Percentiles rank a stretch among this genome's conserved stretches.
These are phyloP conservation scores for Haplographium delicatum DNA, from an alignment of 495 filamentous ascomycete species.

Conservation along the genomic window DNA sequence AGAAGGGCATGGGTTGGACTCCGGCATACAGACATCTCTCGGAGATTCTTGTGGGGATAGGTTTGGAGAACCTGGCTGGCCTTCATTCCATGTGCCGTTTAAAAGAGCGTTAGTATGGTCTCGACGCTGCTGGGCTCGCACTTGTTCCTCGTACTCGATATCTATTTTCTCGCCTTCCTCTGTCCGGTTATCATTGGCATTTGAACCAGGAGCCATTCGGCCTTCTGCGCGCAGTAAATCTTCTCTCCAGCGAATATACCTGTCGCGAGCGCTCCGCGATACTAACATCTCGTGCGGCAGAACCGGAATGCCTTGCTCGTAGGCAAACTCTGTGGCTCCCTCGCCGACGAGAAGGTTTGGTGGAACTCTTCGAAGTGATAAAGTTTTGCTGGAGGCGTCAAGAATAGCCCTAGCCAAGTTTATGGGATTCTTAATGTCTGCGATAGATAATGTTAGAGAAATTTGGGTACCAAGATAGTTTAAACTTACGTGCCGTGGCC, in stretches of 20 bases:
- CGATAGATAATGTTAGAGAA: conserved; percentile 1
- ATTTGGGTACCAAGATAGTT: background rate
- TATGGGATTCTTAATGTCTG: conserved; percentile 91
- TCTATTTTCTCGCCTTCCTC: conserved; percentile 15
- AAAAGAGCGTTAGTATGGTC: conserved; percentile 48
- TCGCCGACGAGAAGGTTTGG: conserved; percentile 85
- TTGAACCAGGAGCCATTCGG: conserved; percentile 18
- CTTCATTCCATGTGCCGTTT: conserved; percentile 56
- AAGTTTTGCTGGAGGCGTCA: conserved; percentile 60
- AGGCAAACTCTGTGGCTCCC: conserved; percentile 81
- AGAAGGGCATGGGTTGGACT: conserved; percentile 4
- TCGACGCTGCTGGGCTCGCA: conserved; percentile 24
- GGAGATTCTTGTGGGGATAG: background rate
- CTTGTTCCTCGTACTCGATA: conserved; percentile 21
- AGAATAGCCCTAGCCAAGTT: conserved; percentile 77
- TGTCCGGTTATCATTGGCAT: conserved; percentile 10
- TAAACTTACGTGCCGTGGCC: conserved; percentile 75
- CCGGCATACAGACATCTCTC: conserved; percentile 1
- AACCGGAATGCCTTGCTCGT: conserved; percentile 63
- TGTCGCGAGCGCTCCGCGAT: conserved; percentile 64
- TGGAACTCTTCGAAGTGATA: conserved; percentile 81
- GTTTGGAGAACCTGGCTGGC: conserved; percentile 47
- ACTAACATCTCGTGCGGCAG: conserved; percentile 68
- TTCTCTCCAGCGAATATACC: conserved; percentile 69
- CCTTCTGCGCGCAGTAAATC: conserved; percentile 57